phyloP scores from a whole-genome alignment of 208 protist genomes.

The Tritrichomonas musculus region DNA sequence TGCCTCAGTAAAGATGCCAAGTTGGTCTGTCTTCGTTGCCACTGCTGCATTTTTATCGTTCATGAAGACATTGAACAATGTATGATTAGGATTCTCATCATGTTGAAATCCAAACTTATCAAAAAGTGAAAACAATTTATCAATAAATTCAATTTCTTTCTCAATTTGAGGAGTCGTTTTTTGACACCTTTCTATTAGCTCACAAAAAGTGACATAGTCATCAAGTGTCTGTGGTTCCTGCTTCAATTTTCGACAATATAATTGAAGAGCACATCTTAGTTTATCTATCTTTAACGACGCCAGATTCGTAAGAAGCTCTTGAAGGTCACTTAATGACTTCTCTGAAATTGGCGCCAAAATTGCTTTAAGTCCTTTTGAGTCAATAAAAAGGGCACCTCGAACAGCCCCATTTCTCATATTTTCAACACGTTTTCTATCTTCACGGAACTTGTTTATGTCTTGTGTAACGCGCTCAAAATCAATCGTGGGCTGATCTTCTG shows the following conservation, averaged over 20 bases:
- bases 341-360: neutral
- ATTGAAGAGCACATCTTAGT: neutral
- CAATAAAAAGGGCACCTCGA: neutral
- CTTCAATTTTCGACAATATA: neutral
- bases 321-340: neutral
- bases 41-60: neutral
- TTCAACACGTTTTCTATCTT: neutral
- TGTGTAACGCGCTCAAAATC: neutral
- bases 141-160: constrained; percentile 6
- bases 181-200: neutral
- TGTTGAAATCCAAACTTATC: neutral
- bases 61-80: neutral
- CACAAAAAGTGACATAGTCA: neutral
- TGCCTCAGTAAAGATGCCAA: neutral
- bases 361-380: neutral
- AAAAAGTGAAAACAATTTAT: neutral
- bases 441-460: neutral
- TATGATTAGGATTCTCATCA: neutral
- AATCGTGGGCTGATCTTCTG: neutral
- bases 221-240: neutral
- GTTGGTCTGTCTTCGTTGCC: neutral
- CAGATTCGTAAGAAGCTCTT: neutral
- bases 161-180: neutral
- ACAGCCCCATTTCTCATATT: neutral
- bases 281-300: neutral